These are phyloP conservation scores for Casaregolazyma suthepensis DNA, from an alignment of 1,139 yeast species.

Conservation along the genomic window DNA sequence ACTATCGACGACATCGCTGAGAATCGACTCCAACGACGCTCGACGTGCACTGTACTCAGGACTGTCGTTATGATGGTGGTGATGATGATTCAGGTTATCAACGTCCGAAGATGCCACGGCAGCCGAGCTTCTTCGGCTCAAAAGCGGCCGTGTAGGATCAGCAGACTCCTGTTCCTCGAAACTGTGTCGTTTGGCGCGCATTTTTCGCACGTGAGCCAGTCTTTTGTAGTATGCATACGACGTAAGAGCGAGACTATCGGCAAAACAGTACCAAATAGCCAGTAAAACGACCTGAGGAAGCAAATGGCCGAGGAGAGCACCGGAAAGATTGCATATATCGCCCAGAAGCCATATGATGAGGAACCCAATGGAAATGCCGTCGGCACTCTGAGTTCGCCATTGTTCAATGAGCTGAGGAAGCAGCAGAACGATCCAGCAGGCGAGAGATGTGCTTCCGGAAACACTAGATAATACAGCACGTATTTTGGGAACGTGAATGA, in stretches of 20 bases:
- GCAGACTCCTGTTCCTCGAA: constrained; percentile 8
- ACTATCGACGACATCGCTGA: constrained; percentile 20
- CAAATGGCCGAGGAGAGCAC: constrained; percentile 65
- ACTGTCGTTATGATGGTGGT: constrained; percentile 13
- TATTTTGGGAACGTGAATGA: constrained; percentile 16
- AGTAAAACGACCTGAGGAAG: constrained; percentile 64
- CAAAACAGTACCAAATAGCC: constrained; percentile 70
- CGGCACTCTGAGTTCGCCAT: constrained; percentile 72
- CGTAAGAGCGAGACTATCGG: constrained; percentile 55
- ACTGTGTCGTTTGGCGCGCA: constrained; percentile 7
- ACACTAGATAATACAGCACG: constrained; percentile 50
- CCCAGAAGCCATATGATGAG: constrained; percentile 69
- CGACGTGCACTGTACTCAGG: constrained; percentile 8
- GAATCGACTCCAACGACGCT: constrained; percentile 24
- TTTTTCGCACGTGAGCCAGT: constrained; percentile 12
- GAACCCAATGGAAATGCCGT: constrained; percentile 70
- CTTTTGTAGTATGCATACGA: constrained; percentile 50
- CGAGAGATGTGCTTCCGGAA: constrained; percentile 51
- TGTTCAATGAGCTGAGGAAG: constrained; percentile 79
- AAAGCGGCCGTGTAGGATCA: constrained; percentile 20
- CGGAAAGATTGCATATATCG: constrained; percentile 60
- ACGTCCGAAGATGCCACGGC: constrained; percentile 8
- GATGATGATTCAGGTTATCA: constrained; percentile 14
- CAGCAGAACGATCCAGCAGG: constrained; percentile 77
- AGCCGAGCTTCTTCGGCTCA: constrained; percentile 23